Evolutionary conservation across 495 filamentous ascomycete species (phyloP).

Genomic region (Acidomyces sp.): DNA sequence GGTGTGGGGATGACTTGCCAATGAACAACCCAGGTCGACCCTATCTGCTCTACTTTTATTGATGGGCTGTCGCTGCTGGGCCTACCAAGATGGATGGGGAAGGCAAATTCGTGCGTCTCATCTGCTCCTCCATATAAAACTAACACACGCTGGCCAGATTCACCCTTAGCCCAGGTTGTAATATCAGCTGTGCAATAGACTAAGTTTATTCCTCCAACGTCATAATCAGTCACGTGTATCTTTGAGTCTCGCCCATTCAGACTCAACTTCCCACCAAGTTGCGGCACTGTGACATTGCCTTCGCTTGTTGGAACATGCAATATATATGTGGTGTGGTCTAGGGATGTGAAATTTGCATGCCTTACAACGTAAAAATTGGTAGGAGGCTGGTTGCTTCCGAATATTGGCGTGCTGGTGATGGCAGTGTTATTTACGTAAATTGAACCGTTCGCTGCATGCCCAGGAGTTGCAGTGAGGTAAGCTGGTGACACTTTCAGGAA

Average conservation of each 20-base stretch:
- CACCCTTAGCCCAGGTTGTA: slow-evolving; percentile 50
- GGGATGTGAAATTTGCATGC: slow-evolving; percentile 9
- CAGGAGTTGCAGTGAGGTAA: slow-evolving; percentile 44
- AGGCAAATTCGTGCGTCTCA: slow-evolving; percentile 56
- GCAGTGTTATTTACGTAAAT: slow-evolving; percentile 38
- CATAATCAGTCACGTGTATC: slow-evolving; percentile 61
- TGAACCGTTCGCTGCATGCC: slow-evolving; percentile 26
- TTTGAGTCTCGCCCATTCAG: slow-evolving; percentile 65
- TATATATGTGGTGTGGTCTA: slow-evolving; percentile 42
- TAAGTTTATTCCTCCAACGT: slow-evolving; percentile 46
- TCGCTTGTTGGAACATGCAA: slow-evolving; percentile 47
- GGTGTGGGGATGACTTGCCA: too few species aligned
- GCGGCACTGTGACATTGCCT: slow-evolving; percentile 50
- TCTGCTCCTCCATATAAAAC: slow-evolving; percentile 58
- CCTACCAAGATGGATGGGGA: too few species aligned
- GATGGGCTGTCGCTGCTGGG: too few species aligned
- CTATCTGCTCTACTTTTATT: too few species aligned
- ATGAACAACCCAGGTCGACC: too few species aligned
- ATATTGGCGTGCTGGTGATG: slow-evolving; percentile 48
- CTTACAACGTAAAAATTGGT: slow-evolving; percentile 11
- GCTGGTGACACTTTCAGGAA: slow-evolving; percentile 56
- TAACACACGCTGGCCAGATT: slow-evolving; percentile 43
- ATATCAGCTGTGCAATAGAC: slow-evolving; percentile 68
- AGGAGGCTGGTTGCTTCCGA: slow-evolving; percentile 22
- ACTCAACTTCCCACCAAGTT: slow-evolving; percentile 45